Evolutionary conservation across 2,329 filamentous ascomycete genomes (phyloP).

Genomic region (Madurella fahalii): DNA sequence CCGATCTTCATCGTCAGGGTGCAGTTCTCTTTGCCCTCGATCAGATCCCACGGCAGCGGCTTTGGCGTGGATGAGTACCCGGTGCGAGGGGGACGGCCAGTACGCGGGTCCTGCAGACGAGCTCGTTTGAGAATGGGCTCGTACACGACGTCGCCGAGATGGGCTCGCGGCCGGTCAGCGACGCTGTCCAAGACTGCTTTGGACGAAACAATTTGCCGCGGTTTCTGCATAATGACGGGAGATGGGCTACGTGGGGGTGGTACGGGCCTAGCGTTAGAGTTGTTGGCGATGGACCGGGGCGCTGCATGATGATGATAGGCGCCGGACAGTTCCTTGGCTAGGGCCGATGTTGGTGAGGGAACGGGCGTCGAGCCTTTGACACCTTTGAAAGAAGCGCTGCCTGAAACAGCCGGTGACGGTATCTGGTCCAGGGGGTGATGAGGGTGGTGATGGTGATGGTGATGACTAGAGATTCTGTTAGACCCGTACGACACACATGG

Average conservation of each 20-base stretch:
- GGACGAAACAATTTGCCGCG: slow-evolving; percentile 63
- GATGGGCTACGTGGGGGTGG: slow-evolving; percentile 35
- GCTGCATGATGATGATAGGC: slow-evolving; percentile 39
- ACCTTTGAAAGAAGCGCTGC: slow-evolving; percentile 45
- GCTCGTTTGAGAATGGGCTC: slow-evolving; percentile 59
- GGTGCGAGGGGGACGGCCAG: slow-evolving; percentile 34
- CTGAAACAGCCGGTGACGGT: slow-evolving; percentile 40
- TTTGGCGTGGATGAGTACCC: slow-evolving; percentile 53
- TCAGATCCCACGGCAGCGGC: slow-evolving; percentile 69
- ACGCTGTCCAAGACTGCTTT: slow-evolving; percentile 69
- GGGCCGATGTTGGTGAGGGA: slow-evolving; percentile 41
- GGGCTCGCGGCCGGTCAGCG: slow-evolving; percentile 65
- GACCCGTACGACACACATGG: slow-evolving; percentile 1
- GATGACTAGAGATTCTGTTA: slow-evolving; percentile 33
- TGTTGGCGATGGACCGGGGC: slow-evolving; percentile 30
- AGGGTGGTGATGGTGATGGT: slow-evolving; percentile 61
- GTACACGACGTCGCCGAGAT: slow-evolving; percentile 84
- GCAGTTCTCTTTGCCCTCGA: slow-evolving; percentile 76
- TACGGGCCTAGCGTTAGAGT: slow-evolving; percentile 23
- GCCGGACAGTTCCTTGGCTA: slow-evolving; percentile 35
- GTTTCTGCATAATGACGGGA: slow-evolving; percentile 51
- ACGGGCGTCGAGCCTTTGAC: slow-evolving; percentile 44
- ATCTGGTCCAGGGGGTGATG: slow-evolving; percentile 39
- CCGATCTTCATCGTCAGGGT: slow-evolving; percentile 86
- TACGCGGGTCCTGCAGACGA: slow-evolving; percentile 51